These are phyloP conservation scores for Globisporangium recalcitrans DNA, from an alignment of 352 stramenopile genomes.

Conservation along the genomic window DNA sequence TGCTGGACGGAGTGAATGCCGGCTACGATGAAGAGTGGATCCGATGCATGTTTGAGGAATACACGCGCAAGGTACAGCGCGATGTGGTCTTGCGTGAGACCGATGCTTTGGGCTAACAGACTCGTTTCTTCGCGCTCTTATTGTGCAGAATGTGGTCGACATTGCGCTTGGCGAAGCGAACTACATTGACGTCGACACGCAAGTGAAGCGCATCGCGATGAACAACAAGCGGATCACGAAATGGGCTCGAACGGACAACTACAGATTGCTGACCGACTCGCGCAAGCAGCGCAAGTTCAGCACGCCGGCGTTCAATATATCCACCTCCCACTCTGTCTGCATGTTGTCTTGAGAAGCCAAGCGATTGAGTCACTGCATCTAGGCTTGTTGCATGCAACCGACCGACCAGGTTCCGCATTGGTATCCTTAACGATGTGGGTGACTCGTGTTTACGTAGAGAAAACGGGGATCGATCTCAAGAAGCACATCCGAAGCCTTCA, in stretches of 20 bases:
- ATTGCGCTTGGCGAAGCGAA: slow-evolving; percentile 72
- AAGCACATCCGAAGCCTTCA: slow-evolving; percentile 76
- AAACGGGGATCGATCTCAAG: slow-evolving; percentile 75
- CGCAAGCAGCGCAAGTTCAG: slow-evolving; percentile 37
- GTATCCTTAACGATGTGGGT: slow-evolving; percentile 40
- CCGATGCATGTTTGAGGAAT: slow-evolving; percentile 85
- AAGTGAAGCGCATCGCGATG: slow-evolving; percentile 64
- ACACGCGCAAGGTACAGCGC: slow-evolving; percentile 56
- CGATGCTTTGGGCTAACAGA: neutral
- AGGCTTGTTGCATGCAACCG: neutral
- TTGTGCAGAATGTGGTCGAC: slow-evolving; percentile 82
- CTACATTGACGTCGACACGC: slow-evolving; percentile 66
- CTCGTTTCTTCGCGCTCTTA: too few relatives aligned
- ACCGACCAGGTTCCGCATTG: neutral
- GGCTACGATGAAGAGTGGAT: slow-evolving; percentile 86
- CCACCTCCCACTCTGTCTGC: slow-evolving; percentile 40
- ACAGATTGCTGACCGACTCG: slow-evolving; percentile 72
- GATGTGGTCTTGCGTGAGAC: neutral
- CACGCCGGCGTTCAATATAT: slow-evolving; percentile 86
- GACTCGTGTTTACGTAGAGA: slow-evolving; percentile 58
- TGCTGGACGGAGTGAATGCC: slow-evolving; percentile 71
- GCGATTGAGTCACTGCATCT: neutral
- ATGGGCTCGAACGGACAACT: slow-evolving; percentile 83
- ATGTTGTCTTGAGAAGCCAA: slow-evolving; percentile 28
- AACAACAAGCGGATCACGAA: slow-evolving; percentile 88